Percentiles rank a stretch among this genome's conserved stretches.
Evolutionary conservation across 2,329 filamentous ascomycete species (phyloP).

Genomic region (Pyrenophora tritici-repentis): DNA sequence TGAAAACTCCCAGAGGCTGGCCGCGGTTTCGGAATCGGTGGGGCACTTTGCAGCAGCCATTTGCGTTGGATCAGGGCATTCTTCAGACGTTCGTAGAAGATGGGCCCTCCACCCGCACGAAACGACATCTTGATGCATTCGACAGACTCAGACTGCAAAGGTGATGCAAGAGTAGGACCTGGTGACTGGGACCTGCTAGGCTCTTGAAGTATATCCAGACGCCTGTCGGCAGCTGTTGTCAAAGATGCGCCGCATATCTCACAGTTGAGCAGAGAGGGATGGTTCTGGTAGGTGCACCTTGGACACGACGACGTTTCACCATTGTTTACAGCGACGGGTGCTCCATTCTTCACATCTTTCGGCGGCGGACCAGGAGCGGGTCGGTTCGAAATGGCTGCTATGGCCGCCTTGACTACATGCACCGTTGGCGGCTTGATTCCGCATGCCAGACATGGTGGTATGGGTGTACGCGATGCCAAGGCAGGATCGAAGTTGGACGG

Average conservation of each 20-base stretch:
- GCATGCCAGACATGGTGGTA: constrained; percentile 88
- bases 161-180: constrained; percentile 64
- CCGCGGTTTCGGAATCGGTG: constrained; percentile 74
- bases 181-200: constrained; percentile 71
- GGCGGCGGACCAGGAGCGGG: constrained; percentile 35
- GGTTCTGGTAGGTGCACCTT: constrained; percentile 91
- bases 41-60: constrained; percentile 90
- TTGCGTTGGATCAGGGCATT: constrained; percentile 88
- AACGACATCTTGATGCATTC: constrained; percentile 93
- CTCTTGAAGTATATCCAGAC: constrained; percentile 47
- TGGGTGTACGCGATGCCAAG: constrained; percentile 75
- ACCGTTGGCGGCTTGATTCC: constrained; percentile 89
- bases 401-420: constrained; percentile 83
- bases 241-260: constrained; percentile 89
- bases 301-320: constrained; percentile 62
- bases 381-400: constrained; percentile 71
- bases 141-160: constrained; percentile 62
- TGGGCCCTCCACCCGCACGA: constrained; percentile 82
- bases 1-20: constrained; percentile 42
- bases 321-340: constrained; percentile 6
- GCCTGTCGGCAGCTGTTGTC: constrained; percentile 56
- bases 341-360: constrained; percentile 48
- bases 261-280: constrained; percentile 81
- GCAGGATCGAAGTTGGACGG: constrained; percentile 91
- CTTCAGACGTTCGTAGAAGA: constrained; percentile 88